Evolutionary conservation across 805 yeast species (phyloP), one percentile per base, ranked within the genome.

Genomic region (Blastobotrys americana): DNA sequence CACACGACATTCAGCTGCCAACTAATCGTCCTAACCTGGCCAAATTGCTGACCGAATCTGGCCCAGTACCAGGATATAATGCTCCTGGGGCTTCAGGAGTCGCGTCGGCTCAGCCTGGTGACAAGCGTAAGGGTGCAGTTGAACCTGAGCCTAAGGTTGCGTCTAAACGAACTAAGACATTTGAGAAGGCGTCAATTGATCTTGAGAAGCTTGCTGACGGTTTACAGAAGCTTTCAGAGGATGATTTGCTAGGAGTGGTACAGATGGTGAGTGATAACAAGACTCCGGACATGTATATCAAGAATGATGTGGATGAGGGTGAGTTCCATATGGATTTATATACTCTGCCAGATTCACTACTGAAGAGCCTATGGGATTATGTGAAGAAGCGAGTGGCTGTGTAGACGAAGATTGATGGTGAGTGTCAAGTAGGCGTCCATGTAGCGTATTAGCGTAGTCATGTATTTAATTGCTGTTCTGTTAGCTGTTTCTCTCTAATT

Each of bases 211-310:
- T 90, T 58, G 96, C 97, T 4, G 86, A 82, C 49, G 90, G 93
- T 2, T 74, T 90, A 56, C 86, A 95, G 43, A 85, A 85, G 65
- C 72, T 90, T 53, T 80, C 73, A 47, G 97, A 90, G 66, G 97
- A 93, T 60, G 97, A 93, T 65, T 72, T 90, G 54, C 77, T 93
- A 41, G 94, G 88, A 27, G 93, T 93, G 40, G 97, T 90, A 44
- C 97, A 90, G 67, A 89, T 90, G 96, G 93, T 90, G 34, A 88
- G 95, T 37, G 97, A 90, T 64, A 93, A 93, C 68, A 78, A 86
- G 60, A 87, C 97, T 3, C 78, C 86, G 37, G 97, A 90, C 40
- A 90, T 90, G 95, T 88, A 84, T 66, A 83, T 90, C 56, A 89
- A 89, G 62, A 90, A 93, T 64, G 95, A 90, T 58, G 88, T 86